Conservation (phyloP, 306 rosid genomes). For the Malus sieversii region DNA sequence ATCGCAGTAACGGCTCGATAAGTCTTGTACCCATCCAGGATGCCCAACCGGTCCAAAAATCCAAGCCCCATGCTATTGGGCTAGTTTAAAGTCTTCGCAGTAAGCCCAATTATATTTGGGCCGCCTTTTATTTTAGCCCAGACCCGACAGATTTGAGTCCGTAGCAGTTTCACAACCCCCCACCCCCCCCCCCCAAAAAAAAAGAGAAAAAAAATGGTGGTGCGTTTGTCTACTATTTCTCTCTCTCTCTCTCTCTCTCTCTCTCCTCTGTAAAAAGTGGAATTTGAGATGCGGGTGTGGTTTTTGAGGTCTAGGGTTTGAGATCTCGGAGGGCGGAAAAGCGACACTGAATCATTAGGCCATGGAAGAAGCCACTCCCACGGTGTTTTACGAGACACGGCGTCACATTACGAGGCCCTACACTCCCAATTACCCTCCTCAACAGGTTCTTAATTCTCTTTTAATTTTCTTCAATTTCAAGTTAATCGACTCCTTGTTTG, state of each 20-base stretch:
- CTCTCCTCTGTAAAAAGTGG: background rate
- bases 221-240: too few species aligned
- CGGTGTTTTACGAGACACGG: slow-evolving; percentile 64
- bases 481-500: background rate
- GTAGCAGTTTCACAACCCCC: background rate
- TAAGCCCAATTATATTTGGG: background rate
- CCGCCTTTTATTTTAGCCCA: background rate
- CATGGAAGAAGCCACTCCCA: slow-evolving; percentile 40
- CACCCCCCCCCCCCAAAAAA: background rate
- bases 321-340: slow-evolving; percentile 7
- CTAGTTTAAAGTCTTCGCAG: background rate
- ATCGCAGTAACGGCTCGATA: background rate
- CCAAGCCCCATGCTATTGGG: background rate
- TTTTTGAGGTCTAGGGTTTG: slow-evolving; percentile 34
- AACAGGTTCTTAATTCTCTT: slow-evolving; percentile 22
- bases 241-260: too few species aligned
- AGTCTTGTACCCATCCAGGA: background rate
- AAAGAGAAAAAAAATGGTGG: background rate
- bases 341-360: background rate
- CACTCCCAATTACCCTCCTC: slow-evolving; percentile 53
- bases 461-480: background rate
- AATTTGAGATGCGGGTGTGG: slow-evolving; percentile 22
- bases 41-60: too few species aligned
- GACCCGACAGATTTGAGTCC: background rate
- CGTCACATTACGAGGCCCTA: slow-evolving; percentile 55